These are phyloP conservation scores for Hansenula sp. DNA, from an alignment of 1,139 yeast species.

Conservation along the genomic window DNA sequence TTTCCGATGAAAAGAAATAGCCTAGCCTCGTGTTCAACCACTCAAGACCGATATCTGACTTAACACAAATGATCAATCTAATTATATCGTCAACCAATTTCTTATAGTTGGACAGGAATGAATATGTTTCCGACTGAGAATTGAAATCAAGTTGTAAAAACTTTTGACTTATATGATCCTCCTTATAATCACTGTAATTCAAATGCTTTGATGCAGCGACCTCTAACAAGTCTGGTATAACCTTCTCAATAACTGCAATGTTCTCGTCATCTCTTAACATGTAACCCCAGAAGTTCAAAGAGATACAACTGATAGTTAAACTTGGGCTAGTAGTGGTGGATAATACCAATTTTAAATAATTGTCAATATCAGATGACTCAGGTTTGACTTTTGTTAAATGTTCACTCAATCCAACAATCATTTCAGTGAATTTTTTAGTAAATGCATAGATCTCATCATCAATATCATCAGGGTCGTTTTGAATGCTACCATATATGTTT, in stretches of 20 bases:
- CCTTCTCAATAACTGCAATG: conserved; percentile 41
- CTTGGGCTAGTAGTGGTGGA: conserved; percentile 83
- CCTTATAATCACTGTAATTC: conserved; percentile 66
- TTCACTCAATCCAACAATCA: conserved; percentile 85
- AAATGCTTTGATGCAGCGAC: conserved; percentile 76
- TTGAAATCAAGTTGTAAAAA: conserved; percentile 85
- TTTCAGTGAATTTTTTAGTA: conserved; percentile 85
- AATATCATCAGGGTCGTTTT: conserved; percentile 67
- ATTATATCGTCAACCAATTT: conserved; percentile 89
- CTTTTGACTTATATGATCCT: conserved; percentile 57
- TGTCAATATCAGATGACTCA: conserved; percentile 28
- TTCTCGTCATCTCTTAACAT: conserved; percentile 76
- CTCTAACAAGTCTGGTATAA: conserved; percentile 68
- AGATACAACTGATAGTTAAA: conserved; percentile 84
- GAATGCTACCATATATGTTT: conserved; percentile 59
- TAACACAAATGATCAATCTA: conserved; percentile 80
- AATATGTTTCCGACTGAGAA: conserved; percentile 72
- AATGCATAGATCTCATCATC: conserved; percentile 79
- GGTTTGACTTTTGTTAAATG: conserved; percentile 31
- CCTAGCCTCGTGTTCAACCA: conserved; percentile 82
- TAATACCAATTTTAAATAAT: conserved; percentile 70
- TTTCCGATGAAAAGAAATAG: conserved; percentile 65
- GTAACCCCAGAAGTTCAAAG: conserved; percentile 93
- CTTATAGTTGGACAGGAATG: conserved; percentile 76
- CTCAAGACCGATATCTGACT: conserved; percentile 73